Evolutionary conservation across 176 grass and related monocot genomes (phyloP), one percentile per base, ranked within the genome.

Genomic region (Phyllostachys edulis): DNA sequence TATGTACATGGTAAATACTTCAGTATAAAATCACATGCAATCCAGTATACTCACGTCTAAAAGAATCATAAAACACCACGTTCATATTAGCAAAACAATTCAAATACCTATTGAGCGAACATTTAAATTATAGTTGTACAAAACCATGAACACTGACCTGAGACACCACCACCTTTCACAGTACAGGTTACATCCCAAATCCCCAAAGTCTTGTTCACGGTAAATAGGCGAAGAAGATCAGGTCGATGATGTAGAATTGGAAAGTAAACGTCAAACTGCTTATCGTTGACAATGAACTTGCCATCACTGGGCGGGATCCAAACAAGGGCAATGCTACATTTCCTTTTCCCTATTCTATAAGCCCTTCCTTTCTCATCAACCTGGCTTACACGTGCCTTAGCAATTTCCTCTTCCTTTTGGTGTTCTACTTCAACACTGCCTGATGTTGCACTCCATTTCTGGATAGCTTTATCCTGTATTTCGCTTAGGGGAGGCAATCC

Each of bases 341-440:
- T 96, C 75, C 91, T 92, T 90, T 87, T 96, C 69, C 96, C 93
- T 41, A 91, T 99, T 84, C 81, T 93, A 90, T 99, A 99, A 62
- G 96, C 91, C 69, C 96, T 96, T 86, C 91, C 96, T 84, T 99
- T 89, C 59, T 99, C 96, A 79, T 99, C 89, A 63, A 94, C 89
- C 85, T 92, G 79, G 71, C 92, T 90, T 64, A 99, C 93, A 29
- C 93, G 86, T 76, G 91, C 56, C 61, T 92, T 92, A 64, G 93
- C 88, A 65, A 92, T 86, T 85, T 96, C 91, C 80, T 94, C 93
- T 79, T 96, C 91, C 76, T 84, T 90, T 83, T 89, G 77, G 32
- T 84, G 80, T 76, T 95, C 91, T 47, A 94, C 77, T 78, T 95
- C 89, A 54, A 89, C 79, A 85, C 93, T 94, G 79, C 87, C 94